Conservation (phyloP, 345 rosid species). For the Gossypium mustelinum region DNA sequence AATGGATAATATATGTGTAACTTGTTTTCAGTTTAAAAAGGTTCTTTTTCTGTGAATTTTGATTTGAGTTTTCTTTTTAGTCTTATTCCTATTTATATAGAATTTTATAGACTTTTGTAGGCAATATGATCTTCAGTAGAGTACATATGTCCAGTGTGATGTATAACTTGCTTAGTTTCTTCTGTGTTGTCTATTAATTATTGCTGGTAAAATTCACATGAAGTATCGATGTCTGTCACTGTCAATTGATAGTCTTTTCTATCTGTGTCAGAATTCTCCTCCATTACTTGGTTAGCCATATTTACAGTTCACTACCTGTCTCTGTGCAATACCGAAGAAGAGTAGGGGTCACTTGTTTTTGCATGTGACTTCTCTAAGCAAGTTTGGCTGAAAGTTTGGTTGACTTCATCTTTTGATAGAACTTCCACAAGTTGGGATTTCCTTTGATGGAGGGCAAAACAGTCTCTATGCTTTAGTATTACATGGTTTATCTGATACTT, state of each 20-base stretch:
- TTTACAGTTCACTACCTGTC: too few relatives aligned
- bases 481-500: not conserved
- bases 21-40: not conserved
- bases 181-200: not conserved
- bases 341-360: not conserved
- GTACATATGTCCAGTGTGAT: not conserved
- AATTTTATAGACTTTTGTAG: not conserved
- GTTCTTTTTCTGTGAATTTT: not conserved
- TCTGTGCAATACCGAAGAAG: too few relatives aligned
- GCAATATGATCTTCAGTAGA: not conserved
- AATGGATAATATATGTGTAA: not conserved
- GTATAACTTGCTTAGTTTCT: not conserved
- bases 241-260: not conserved
- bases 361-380: not conserved
- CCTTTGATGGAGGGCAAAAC: not conserved
- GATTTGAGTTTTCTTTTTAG: not conserved
- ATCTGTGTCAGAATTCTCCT: too few relatives aligned
- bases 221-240: not conserved
- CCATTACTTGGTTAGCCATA: too few relatives aligned
- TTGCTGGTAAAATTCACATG: not conserved
- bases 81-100: not conserved
- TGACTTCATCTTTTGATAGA: slow-evolving; percentile 16
- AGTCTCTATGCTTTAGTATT: not conserved
- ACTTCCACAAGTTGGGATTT: not conserved
- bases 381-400: not conserved